A percentile compares a stretch with the other conserved stretches of the same genome.
Evolutionary conservation across 116 monocot genomes (phyloP).

Genomic region (Trichopus zeylanicus): DNA sequence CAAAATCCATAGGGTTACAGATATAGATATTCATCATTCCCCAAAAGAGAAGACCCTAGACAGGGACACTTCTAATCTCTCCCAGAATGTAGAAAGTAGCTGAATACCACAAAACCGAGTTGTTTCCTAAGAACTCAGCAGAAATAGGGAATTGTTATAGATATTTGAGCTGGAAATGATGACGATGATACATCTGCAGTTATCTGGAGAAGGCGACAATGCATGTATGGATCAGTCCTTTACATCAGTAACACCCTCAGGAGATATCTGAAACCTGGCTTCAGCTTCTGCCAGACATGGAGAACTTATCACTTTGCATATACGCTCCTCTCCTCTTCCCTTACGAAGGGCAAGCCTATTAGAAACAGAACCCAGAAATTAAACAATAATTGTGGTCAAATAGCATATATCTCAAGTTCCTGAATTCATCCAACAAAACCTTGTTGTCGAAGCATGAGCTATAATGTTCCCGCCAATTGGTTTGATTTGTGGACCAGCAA

Average conservation of each 20-base stretch:
- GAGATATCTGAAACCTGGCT: slow-evolving; percentile 85
- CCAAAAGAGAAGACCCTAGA: no score
- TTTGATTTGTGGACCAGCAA: slow-evolving; percentile 92
- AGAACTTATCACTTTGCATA: slow-evolving; percentile 97
- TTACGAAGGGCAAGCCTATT: slow-evolving; percentile 80
- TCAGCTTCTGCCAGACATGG: slow-evolving; percentile 98
- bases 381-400: not conserved
- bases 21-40: not conserved
- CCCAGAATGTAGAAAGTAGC: not conserved
- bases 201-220: not conserved
- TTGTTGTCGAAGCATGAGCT: slow-evolving; percentile 96
- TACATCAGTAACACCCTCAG: slow-evolving; percentile 88
- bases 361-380: slow-evolving; percentile 2
- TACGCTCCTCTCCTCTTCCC: slow-evolving; percentile 92
- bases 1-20: not conserved
- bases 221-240: slow-evolving; percentile 51
- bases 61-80: no score
- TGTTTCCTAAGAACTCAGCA: not conserved
- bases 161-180: not conserved
- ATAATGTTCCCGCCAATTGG: slow-evolving; percentile 99
- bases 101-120: not conserved
- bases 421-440: slow-evolving; percentile 27
- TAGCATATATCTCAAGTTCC: not conserved
- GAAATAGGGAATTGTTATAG: not conserved
- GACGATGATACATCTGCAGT: not conserved